Base-by-base conservation (phyloP, 2,329 filamentous ascomycete species). In the Nemania diffusa region DNA sequence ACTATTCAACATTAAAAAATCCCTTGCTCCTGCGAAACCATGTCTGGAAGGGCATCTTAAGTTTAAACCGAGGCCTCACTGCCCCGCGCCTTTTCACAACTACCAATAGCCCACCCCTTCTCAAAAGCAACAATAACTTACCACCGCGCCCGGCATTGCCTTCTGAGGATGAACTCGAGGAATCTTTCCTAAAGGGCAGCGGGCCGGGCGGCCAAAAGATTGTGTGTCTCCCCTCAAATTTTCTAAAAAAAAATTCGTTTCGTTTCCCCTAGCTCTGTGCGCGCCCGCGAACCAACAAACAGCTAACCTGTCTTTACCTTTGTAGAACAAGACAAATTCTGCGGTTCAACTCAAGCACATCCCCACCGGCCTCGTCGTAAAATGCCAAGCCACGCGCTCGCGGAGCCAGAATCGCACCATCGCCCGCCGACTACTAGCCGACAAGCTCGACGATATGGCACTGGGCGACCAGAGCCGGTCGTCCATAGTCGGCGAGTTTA, bases 181-280 rank as follows among this genome's bases (percentile, higher is more conserved):
- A 97, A 76, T 87, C 86, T 48, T 98, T 97, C 81, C 85, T 99
- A 68, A 97, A 96, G 78, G 96, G 96, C 74, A 92, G 89, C 73
- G 96, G 96, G 1, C 95, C 96, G 0, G 96, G 96, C 26, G 96
- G 96, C 0, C 96, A 99, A 78, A 97, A 97, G 79, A 98, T 98
- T 82, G 91, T 93, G 80, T 61, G 83, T 78, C 13, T 17, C 50
- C n/a, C 56, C n/a, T n/a, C n/a, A n/a, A n/a, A n/a, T 8, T 29
- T 17, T 37, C 37, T n/a, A n/a, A n/a, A n/a, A n/a, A n/a, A n/a
- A n/a, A n/a, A 26, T 3, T 27, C 7, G 40, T 29, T 27, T 27
- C 62, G 46, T 51, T 32, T 40, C 48, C 29, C 15, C 24, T 15
- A 8, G 20, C 5, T 27, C 26, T 22, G 1, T 27, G 37, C 27